Evolutionary conservation across 805 yeast genomes (phyloP).

Genomic region (Teunomyces barrocoloradensis): DNA sequence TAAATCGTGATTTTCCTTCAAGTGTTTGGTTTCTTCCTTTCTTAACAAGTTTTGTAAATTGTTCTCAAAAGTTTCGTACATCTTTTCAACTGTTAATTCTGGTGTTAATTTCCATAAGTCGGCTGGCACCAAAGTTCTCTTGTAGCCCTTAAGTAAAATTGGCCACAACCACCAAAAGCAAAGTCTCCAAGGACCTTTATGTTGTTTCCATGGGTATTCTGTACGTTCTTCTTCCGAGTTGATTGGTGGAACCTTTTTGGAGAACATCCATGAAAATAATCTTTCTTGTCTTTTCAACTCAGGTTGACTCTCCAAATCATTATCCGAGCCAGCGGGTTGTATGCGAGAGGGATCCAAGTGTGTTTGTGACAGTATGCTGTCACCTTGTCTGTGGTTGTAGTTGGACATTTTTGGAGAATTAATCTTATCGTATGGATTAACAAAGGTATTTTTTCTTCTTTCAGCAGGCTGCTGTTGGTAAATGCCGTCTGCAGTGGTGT

Average conservation of each 20-base stretch:
- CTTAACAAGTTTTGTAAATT: constrained; percentile 21
- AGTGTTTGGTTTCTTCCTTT: constrained; percentile 18
- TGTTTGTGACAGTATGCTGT: constrained; percentile 11
- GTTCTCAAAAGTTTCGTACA: constrained; percentile 29
- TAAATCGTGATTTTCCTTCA: constrained; percentile 12
- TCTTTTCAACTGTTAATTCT: constrained; percentile 33
- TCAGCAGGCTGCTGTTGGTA: constrained; percentile 10
- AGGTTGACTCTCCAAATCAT: constrained; percentile 3
- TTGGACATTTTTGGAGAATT: constrained; percentile 1
- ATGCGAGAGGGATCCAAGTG: constrained; percentile 7
- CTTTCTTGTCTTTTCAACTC: constrained; percentile 47
- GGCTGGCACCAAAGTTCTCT: constrained; percentile 34
- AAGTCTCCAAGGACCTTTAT: constrained; percentile 40
- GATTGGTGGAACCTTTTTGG: constrained; percentile 49
- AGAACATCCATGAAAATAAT: constrained; percentile 48
- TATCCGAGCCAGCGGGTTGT: constrained; percentile 2
- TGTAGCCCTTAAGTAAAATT: constrained; percentile 38
- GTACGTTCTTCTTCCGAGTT: constrained; percentile 51
- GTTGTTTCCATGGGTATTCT: constrained; percentile 44
- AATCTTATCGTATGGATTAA: not conserved
- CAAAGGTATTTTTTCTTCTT: constrained; percentile 3
- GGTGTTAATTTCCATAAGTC: constrained; percentile 38
- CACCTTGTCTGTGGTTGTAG: not conserved
- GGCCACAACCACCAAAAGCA: constrained; percentile 42
- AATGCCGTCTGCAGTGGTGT: constrained; percentile 2